These are phyloP conservation scores for Astrocystis sublimbata DNA, from an alignment of 495 filamentous ascomycete species.

Conservation along the genomic window DNA sequence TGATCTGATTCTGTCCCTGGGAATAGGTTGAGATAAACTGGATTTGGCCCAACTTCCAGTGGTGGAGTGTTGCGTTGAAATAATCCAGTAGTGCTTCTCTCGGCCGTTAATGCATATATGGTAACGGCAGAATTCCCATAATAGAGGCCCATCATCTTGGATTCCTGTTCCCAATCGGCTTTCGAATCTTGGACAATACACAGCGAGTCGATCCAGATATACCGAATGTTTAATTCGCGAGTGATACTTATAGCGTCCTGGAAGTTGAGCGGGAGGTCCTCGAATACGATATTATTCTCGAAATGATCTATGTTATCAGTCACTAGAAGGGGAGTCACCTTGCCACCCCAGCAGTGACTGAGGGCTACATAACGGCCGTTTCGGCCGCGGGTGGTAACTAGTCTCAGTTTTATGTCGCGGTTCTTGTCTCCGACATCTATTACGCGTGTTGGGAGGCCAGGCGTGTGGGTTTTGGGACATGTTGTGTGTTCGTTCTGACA, in stretches of 20 bases:
- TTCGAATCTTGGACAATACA: constrained; percentile 28
- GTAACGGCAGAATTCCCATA: constrained; percentile 19
- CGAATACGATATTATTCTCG: background rate
- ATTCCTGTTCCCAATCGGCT: constrained; percentile 20
- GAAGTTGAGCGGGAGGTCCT: constrained; percentile 19
- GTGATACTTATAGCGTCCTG: constrained; percentile 24
- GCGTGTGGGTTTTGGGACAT: background rate
- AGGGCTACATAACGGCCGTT: constrained; percentile 13
- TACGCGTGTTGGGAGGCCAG: constrained; percentile 21
- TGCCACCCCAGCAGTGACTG: constrained; percentile 27
- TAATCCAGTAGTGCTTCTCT: constrained; percentile 2
- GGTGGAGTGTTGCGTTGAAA: background rate
- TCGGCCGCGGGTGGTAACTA: constrained; percentile 4
- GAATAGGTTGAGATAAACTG: constrained; percentile 2
- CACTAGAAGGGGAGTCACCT: background rate
- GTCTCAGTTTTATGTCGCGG: background rate
- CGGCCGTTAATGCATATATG: constrained; percentile 15
- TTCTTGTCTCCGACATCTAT: constrained; percentile 20
- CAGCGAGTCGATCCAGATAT: constrained; percentile 31
- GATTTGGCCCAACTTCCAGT: background rate
- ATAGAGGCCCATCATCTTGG: constrained; percentile 17
- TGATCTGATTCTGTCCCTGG: background rate
- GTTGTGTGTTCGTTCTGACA: constrained; percentile 7
- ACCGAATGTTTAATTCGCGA: constrained; percentile 20
- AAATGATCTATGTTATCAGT: constrained; percentile 6